Conservation (phyloP, 768 basidiomycete species). For the Strobilomyces confusus region DNA sequence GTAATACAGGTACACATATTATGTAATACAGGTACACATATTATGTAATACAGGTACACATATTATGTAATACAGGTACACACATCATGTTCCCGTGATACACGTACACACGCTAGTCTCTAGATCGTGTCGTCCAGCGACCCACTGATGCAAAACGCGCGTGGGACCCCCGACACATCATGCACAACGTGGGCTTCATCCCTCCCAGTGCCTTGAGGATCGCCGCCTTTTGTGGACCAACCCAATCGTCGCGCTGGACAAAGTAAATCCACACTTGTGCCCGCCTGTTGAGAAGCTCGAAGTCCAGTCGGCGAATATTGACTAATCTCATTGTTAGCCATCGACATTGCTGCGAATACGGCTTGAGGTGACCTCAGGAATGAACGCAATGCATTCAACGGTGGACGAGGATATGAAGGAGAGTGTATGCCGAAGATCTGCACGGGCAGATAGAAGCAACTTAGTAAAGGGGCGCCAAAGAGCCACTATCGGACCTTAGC, state of each 20-base stretch:
- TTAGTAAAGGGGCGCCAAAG: slow-evolving; percentile 43
- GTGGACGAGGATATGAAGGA: slow-evolving; percentile 46
- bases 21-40: slow-evolving; percentile 2
- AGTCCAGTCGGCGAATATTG: slow-evolving; percentile 51
- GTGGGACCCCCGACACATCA: slow-evolving; percentile 34
- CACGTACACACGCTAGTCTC: no score
- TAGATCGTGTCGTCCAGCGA: background rate
- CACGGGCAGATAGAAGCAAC: slow-evolving; percentile 37
- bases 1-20: slow-evolving; percentile 2
- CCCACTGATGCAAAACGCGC: slow-evolving; percentile 74
- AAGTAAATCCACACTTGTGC: slow-evolving; percentile 52
- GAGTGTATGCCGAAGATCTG: slow-evolving; percentile 44
- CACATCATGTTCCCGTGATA: slow-evolving; percentile 5
- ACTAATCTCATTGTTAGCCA: slow-evolving; percentile 70
- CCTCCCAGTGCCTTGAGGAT: slow-evolving; percentile 41
- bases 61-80: slow-evolving; percentile 7
- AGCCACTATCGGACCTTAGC: slow-evolving; percentile 35
- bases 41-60: slow-evolving; percentile 7
- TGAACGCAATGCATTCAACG: slow-evolving; percentile 43
- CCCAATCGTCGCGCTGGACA: slow-evolving; percentile 65
- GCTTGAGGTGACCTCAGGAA: slow-evolving; percentile 50
- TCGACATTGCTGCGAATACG: slow-evolving; percentile 50
- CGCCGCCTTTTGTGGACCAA: slow-evolving; percentile 49
- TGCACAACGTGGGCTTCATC: slow-evolving; percentile 39
- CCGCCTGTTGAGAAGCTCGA: slow-evolving; percentile 38